Percentiles rank a stretch among this genome's conserved stretches.
These are phyloP conservation scores for Lactarius pseudohatsudake DNA, from an alignment of 768 basidiomycete species.

Conservation along the genomic window DNA sequence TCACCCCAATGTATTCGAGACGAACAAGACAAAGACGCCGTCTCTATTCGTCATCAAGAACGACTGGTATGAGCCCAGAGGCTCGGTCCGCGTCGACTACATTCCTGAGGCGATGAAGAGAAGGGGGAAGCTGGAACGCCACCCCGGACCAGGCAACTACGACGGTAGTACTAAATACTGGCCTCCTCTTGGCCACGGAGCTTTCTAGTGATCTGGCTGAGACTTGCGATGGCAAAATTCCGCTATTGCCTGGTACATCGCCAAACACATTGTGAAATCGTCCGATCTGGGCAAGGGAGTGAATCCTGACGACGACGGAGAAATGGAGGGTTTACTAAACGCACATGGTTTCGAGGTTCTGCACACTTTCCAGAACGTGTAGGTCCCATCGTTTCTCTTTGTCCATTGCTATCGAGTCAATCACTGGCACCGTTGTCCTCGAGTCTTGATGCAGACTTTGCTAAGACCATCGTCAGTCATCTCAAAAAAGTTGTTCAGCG, in stretches of 20 bases:
- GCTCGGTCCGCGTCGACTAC: constrained; percentile 40
- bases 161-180: constrained; percentile 22
- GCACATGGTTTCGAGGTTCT: constrained; percentile 43
- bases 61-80: constrained; percentile 42
- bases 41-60: constrained; percentile 41
- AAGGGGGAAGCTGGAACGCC: constrained; percentile 36
- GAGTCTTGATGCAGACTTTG: constrained; percentile 45
- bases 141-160: constrained; percentile 19
- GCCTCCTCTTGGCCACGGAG: constrained; percentile 9
- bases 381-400: constrained; percentile 29
- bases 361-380: constrained; percentile 44
- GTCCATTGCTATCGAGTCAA: not conserved
- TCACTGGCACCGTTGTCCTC: not conserved
- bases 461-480: constrained; percentile 43
- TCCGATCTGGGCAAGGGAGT: constrained; percentile 1
- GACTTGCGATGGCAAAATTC: not conserved
- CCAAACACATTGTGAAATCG: not conserved
- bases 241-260: constrained; percentile 13
- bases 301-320: constrained; percentile 32
- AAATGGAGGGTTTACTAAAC: constrained; percentile 37
- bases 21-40: constrained; percentile 27
- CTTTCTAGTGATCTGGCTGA: not conserved
- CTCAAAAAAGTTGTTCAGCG: constrained; percentile 40
- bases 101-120: constrained; percentile 36
- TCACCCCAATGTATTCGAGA: constrained; percentile 33